Percentiles rank a stretch among this genome's conserved stretches.
phyloP scores from a whole-genome alignment of 805 yeast species.

The Wickerhamiella azyma region DNA sequence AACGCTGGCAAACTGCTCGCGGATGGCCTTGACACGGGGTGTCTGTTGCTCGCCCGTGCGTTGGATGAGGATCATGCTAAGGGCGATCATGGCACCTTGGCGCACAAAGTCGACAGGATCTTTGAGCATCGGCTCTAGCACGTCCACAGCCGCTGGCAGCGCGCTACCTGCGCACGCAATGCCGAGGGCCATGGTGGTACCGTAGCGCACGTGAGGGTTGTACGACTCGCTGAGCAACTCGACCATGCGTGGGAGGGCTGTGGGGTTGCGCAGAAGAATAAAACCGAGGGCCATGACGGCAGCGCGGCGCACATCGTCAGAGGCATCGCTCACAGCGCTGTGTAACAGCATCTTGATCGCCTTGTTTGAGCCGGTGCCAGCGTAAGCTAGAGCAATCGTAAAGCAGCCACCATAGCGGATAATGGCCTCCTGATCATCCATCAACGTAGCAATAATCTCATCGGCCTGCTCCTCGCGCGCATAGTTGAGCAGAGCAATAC shows the following conservation, averaged over 20 bases:
- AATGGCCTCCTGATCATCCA: conserved; percentile 64
- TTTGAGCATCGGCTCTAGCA: conserved; percentile 79
- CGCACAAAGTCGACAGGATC: conserved; percentile 96
- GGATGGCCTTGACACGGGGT: conserved; percentile 68
- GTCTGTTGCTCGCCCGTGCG: conserved; percentile 72
- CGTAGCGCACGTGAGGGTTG: conserved; percentile 96
- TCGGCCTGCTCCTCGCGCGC: conserved; percentile 79
- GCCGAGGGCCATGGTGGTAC: conserved; percentile 95
- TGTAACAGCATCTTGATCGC: conserved; percentile 82
- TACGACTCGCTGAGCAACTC: conserved; percentile 86
- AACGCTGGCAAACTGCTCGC: conserved; percentile 60
- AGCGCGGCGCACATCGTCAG: conserved; percentile 93
- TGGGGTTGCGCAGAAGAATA: conserved; percentile 75
- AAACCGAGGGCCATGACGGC: conserved; percentile 88
- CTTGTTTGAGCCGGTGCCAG: conserved; percentile 83
- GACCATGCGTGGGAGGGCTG: conserved; percentile 89
- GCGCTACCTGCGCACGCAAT: conserved; percentile 95
- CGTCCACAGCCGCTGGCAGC: conserved; percentile 74
- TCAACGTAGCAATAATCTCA: conserved; percentile 45
- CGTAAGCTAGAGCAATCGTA: conserved; percentile 88
- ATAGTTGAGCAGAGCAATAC: conserved; percentile 73
- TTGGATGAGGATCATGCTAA: conserved; percentile 78
- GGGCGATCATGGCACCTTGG: conserved; percentile 90
- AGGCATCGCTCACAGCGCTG: conserved; percentile 90
- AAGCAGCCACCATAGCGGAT: conserved; percentile 94